phyloP scores from a whole-genome alignment of 352 stramenopile species.

The Pythium chondricola region DNA sequence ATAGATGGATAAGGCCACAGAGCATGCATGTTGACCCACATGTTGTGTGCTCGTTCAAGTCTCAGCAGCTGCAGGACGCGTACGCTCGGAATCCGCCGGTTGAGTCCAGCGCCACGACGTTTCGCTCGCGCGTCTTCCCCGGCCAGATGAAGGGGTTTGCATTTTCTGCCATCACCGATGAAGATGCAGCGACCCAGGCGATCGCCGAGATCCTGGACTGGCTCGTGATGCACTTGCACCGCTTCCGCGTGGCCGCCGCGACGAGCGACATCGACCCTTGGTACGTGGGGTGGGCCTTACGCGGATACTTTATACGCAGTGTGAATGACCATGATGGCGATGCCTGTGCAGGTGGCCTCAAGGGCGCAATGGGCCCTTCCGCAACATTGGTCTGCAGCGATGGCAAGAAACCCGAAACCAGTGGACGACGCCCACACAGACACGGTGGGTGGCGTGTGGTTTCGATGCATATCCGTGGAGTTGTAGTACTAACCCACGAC shows the following conservation, averaged over 20 bases:
- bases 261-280: constrained; percentile 79
- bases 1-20: not conserved
- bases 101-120: constrained; percentile 1
- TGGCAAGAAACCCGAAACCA: constrained; percentile 69
- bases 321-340: too few relatives aligned
- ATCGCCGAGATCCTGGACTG: constrained; percentile 84
- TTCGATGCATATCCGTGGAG: too few relatives aligned
- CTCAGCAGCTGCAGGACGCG: constrained; percentile 35
- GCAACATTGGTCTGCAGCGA: constrained; percentile 67
- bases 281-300: too few relatives aligned
- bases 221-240: constrained; percentile 77
- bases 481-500: too few relatives aligned
- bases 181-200: constrained; percentile 82
- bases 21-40: not conserved
- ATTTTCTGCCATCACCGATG: constrained; percentile 87
- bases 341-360: constrained; percentile 58
- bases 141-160: constrained; percentile 76
- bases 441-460: constrained; percentile 56
- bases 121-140: constrained; percentile 48
- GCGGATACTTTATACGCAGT: too few relatives aligned
- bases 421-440: constrained; percentile 69
- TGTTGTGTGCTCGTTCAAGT: constrained; percentile 23
- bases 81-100: constrained; percentile 2
- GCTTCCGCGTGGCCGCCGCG: constrained; percentile 62
- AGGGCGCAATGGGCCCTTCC: constrained; percentile 81